phyloP scores from a whole-genome alignment of 345 rosid species.

The Brassica napus region Da-Ae NC_063442.1:28187501-28188000 shows the following conservation, averaged over 20 bases:
- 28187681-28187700: conserved; percentile 86
- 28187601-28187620: conserved; percentile 74
- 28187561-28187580: conserved; percentile 82
- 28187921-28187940: conserved; percentile 2
- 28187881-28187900: conserved; percentile 16
- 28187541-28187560: conserved; percentile 75
- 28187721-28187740: conserved; percentile 76
- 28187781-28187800: conserved; percentile 87
- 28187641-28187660: conserved; percentile 85
- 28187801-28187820: conserved; percentile 96
- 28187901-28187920: conserved; percentile 26
- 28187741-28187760: conserved; percentile 90
- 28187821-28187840: conserved; percentile 93
- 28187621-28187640: conserved; percentile 81
- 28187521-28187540: conserved; percentile 85
- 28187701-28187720: conserved; percentile 90
- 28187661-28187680: conserved; percentile 73
- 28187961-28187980: too few relatives aligned
- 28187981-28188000: too few relatives aligned
- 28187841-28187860: conserved; percentile 87
- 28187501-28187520: conserved; percentile 91
- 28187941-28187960: too few relatives aligned
- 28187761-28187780: conserved; percentile 88
- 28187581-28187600: conserved; percentile 71
- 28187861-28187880: conserved; percentile 43